Conservation (phyloP, 805 yeast species). For the Wickerhamiella slavikovae region DNA sequence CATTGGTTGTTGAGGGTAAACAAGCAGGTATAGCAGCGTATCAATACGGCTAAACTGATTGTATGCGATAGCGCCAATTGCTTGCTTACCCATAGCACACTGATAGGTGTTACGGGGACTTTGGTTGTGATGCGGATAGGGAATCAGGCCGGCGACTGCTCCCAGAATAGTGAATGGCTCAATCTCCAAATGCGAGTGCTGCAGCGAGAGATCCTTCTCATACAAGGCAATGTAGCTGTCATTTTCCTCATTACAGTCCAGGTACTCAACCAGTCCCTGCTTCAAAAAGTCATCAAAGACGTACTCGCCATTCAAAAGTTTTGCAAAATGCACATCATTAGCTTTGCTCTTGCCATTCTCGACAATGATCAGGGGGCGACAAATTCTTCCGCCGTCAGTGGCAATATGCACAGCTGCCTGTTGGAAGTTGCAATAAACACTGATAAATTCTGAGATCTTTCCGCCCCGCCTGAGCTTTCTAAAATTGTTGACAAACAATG, state of each 20-base stretch:
- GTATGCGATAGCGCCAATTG: slow-evolving; percentile 97
- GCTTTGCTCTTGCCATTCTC: slow-evolving; percentile 53
- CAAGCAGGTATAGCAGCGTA: slow-evolving; percentile 81
- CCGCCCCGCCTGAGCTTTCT: slow-evolving; percentile 69
- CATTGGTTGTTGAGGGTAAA: slow-evolving; percentile 99
- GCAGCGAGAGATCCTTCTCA: slow-evolving; percentile 37
- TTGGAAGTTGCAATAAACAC: slow-evolving; percentile 75
- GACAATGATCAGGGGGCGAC: slow-evolving; percentile 87
- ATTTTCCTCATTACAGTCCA: slow-evolving; percentile 94
- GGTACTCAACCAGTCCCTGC: slow-evolving; percentile 77
- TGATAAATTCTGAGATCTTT: slow-evolving; percentile 70
- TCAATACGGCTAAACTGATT: slow-evolving; percentile 93
- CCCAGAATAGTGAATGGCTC: slow-evolving; percentile 88
- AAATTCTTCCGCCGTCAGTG: slow-evolving; percentile 96
- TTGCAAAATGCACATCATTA: slow-evolving; percentile 42
- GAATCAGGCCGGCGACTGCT: slow-evolving; percentile 83
- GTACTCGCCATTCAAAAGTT: slow-evolving; percentile 47
- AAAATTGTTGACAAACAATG: slow-evolving; percentile 59
- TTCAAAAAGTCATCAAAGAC: slow-evolving; percentile 78
- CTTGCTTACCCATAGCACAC: slow-evolving; percentile 97
- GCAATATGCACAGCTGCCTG: slow-evolving; percentile 93
- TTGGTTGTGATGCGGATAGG: slow-evolving; percentile 83
- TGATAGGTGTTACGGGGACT: slow-evolving; percentile 85
- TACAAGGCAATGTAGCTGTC: slow-evolving; percentile 83
- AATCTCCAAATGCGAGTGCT: slow-evolving; percentile 77